These are phyloP conservation scores for Coemansia sp. DNA, from an alignment of 192 early-diverging fungal genomes.

Conservation along the genomic window DNA sequence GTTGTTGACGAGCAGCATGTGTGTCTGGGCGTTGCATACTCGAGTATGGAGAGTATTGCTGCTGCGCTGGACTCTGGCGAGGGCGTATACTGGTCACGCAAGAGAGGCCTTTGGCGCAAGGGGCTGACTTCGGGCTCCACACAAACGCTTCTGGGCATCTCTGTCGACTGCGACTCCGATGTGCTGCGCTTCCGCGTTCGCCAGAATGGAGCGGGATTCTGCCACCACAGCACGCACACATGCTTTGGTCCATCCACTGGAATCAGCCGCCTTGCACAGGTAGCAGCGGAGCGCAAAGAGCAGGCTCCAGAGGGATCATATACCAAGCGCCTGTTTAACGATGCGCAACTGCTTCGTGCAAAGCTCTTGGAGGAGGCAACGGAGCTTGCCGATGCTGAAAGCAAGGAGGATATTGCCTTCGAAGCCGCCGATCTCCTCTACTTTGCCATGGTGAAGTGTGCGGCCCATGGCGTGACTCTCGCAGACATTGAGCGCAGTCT, in stretches of 20 bases:
- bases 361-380: conserved; percentile 98
- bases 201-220: conserved; percentile 90
- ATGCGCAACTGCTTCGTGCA: conserved; percentile 75
- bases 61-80: conserved; percentile 75
- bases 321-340: conserved; percentile 85
- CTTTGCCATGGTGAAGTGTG: conserved; percentile 90
- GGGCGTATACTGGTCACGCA: conserved; percentile 94
- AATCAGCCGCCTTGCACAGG: conserved; percentile 70
- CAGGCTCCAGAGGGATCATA: conserved; percentile 89
- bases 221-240: conserved; percentile 86
- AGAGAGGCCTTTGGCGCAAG: conserved; percentile 94
- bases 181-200: conserved; percentile 83
- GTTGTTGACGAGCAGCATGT: conserved; percentile 89
- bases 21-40: conserved; percentile 94
- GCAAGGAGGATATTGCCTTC: conserved; percentile 82
- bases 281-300: conserved; percentile 67
- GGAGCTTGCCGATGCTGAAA: conserved; percentile 83
- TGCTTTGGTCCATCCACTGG: conserved; percentile 89
- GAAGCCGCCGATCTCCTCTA: conserved; percentile 97
- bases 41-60: conserved; percentile 76
- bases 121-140: conserved; percentile 93
- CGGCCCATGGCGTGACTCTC: conserved; percentile 76
- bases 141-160: conserved; percentile 78
- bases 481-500: conserved; percentile 87
- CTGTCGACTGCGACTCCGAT: conserved; percentile 92